These are phyloP conservation scores for Lanzia echinophila DNA, from an alignment of 2,329 filamentous ascomycete genomes.

Conservation along the genomic window DNA sequence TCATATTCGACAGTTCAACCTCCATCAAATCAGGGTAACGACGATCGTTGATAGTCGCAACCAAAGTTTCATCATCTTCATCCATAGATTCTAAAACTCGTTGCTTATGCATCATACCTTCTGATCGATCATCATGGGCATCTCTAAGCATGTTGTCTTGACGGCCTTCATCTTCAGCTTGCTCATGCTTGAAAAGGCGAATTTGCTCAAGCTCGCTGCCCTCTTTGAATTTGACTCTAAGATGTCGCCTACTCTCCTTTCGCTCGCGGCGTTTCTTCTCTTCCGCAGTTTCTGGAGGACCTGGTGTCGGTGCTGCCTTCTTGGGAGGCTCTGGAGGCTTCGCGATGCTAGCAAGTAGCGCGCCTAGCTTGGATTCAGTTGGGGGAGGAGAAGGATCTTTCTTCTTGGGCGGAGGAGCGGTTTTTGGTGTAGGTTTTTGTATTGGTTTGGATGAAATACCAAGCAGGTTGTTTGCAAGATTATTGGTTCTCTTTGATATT, in stretches of 20 bases:
- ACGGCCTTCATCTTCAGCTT: conserved; percentile 62
- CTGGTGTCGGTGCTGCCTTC: conserved; percentile 22
- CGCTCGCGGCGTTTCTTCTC: conserved; percentile 61
- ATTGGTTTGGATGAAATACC: conserved; percentile 26
- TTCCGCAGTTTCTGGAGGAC: conserved; percentile 55
- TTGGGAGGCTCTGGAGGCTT: conserved; percentile 29
- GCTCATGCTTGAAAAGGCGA: conserved; percentile 65
- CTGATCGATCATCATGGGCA: conserved; percentile 64
- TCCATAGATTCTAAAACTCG: conserved; percentile 45
- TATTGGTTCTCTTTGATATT: conserved; percentile 21
- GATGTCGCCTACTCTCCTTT: conserved; percentile 63
- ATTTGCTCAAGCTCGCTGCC: conserved; percentile 61
- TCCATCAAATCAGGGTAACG: conserved; percentile 45
- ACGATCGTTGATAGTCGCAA: conserved; percentile 37
- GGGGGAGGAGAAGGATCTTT: conserved; percentile 31
- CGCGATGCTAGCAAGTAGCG: conserved; percentile 29
- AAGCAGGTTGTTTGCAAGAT: conserved; percentile 20
- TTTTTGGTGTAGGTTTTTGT: conserved; percentile 25
- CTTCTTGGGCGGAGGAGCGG: conserved; percentile 27
- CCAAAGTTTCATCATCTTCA: conserved; percentile 38
- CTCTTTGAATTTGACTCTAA: conserved; percentile 65
- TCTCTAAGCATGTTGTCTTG: conserved; percentile 63
- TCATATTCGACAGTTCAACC: conserved; percentile 37
- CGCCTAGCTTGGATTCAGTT: conserved; percentile 28
- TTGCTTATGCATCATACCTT: conserved; percentile 62